Conservation (phyloP, 2,329 filamentous ascomycete species). For the Trichoderma citrinoviride region DNA sequence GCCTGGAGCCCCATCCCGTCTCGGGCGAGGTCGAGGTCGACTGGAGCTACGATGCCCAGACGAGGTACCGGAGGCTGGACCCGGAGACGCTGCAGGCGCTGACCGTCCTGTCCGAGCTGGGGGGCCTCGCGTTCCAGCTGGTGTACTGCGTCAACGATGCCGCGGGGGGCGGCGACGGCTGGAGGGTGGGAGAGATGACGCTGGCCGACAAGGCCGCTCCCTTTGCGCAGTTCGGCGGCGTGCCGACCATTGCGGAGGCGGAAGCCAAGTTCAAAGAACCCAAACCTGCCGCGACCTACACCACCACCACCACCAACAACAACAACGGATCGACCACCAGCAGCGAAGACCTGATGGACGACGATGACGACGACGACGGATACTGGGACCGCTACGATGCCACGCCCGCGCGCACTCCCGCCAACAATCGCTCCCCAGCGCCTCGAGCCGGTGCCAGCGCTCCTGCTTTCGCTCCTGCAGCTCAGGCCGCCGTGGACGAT, state of each 20-base stretch:
- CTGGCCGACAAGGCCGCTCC: slow-evolving; percentile 56
- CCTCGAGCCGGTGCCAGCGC: slow-evolving; percentile 41
- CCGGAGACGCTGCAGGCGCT: slow-evolving; percentile 71
- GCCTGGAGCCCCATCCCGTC: slow-evolving; percentile 74
- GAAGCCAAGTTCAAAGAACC: slow-evolving; percentile 50
- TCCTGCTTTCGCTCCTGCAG: slow-evolving; percentile 26
- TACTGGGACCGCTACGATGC: slow-evolving; percentile 80
- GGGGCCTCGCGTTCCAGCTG: slow-evolving; percentile 62
- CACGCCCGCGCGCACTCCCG: slow-evolving; percentile 64
- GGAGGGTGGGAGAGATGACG: slow-evolving; percentile 70
- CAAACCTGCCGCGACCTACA: slow-evolving; percentile 20
- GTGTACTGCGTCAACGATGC: slow-evolving; percentile 68
- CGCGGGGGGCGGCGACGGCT: slow-evolving; percentile 60
- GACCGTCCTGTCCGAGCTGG: slow-evolving; percentile 59
- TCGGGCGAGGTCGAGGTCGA: slow-evolving; percentile 78
- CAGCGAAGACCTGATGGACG: slow-evolving; percentile 26
- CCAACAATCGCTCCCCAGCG: slow-evolving; percentile 60
- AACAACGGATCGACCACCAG: slow-evolving; percentile 23
- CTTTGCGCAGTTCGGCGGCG: slow-evolving; percentile 53
- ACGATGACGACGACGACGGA: slow-evolving; percentile 67
- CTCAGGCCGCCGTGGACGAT: slow-evolving; percentile 22
- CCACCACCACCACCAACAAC: slow-evolving; percentile 24
- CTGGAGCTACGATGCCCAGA: slow-evolving; percentile 61
- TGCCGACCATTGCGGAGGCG: slow-evolving; percentile 55
- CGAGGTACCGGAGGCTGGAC: slow-evolving; percentile 67